Evolutionary conservation across 495 filamentous ascomycete species (phyloP).

Genomic region (Rhypophila decipiens): DNA sequence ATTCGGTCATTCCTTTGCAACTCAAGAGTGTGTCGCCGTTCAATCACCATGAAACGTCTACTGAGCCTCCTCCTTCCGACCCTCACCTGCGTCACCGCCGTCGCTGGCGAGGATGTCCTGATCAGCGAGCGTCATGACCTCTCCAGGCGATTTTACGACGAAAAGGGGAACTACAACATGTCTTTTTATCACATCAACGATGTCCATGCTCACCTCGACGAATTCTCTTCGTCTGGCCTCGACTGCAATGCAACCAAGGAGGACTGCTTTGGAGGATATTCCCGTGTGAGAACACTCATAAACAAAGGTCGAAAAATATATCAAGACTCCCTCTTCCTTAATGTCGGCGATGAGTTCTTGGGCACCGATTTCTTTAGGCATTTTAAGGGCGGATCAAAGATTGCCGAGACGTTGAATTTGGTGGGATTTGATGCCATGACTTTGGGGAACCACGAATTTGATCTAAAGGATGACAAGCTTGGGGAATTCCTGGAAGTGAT

Average conservation of each 20-base stretch:
- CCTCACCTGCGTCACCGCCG: neutral
- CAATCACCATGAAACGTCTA: constrained; percentile 5
- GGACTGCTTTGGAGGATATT: constrained; percentile 55
- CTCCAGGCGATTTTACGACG: constrained; percentile 45
- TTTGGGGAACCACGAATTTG: constrained; percentile 56
- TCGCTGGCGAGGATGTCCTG: constrained; percentile 26
- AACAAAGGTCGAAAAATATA: constrained; percentile 43
- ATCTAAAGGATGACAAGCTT: constrained; percentile 44
- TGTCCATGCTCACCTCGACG: constrained; percentile 53
- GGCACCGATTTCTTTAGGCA: constrained; percentile 55
- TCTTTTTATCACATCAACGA: constrained; percentile 60
- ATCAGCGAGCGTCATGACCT: constrained; percentile 32
- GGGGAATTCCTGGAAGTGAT: constrained; percentile 49
- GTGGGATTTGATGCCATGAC: constrained; percentile 54
- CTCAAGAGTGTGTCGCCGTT: too few species aligned
- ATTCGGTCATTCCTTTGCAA: too few species aligned
- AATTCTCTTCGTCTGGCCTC: constrained; percentile 49
- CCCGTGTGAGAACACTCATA: constrained; percentile 47
- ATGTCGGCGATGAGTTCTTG: constrained; percentile 56
- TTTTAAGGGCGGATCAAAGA: constrained; percentile 55
- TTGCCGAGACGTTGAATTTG: constrained; percentile 54
- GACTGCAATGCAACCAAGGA: constrained; percentile 44
- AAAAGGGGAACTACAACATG: constrained; percentile 48
- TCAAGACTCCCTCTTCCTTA: constrained; percentile 48
- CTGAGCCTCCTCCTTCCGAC: constrained; percentile 6